A percentile compares a stretch with the other conserved stretches of the same genome.
These are phyloP conservation scores for Pichia sp. DNA, from an alignment of 1,139 yeast genomes.

Conservation along the genomic window DNA sequence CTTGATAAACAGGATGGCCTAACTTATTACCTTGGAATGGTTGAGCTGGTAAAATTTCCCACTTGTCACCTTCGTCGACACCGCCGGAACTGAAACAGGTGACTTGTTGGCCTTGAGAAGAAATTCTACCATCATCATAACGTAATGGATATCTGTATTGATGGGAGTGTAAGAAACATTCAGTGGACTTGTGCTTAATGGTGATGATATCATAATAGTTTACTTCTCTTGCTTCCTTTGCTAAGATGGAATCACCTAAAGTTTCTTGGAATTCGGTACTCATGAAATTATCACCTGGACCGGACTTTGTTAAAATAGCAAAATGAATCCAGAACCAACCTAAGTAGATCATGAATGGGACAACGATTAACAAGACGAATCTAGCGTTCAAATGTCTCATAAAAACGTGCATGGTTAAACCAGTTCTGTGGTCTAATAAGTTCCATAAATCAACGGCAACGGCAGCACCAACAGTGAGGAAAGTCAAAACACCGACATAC, in stretches of 20 bases:
- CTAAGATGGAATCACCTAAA: slow-evolving; percentile 76
- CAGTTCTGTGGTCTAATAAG: slow-evolving; percentile 69
- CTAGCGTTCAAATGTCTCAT: slow-evolving; percentile 76
- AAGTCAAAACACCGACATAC: slow-evolving; percentile 94
- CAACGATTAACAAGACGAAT: slow-evolving; percentile 64
- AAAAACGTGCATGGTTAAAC: slow-evolving; percentile 59
- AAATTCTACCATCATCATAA: slow-evolving; percentile 94
- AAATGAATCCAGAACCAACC: slow-evolving; percentile 96
- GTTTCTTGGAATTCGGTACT: slow-evolving; percentile 92
- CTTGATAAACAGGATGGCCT: slow-evolving; percentile 45
- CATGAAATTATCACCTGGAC: slow-evolving; percentile 97
- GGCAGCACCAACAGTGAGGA: slow-evolving; percentile 81
- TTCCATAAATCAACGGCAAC: slow-evolving; percentile 87
- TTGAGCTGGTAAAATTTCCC: slow-evolving; percentile 79
- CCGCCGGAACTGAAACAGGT: slow-evolving; percentile 46
- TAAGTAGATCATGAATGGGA: slow-evolving; percentile 82
- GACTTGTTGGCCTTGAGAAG: slow-evolving; percentile 95
- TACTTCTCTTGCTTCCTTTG: slow-evolving; percentile 67
- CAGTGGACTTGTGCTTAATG: slow-evolving; percentile 73
- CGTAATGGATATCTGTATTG: slow-evolving; percentile 73
- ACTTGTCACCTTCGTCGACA: slow-evolving; percentile 68
- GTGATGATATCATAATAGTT: slow-evolving; percentile 77
- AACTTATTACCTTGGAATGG: slow-evolving; percentile 37
- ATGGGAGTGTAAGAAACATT: slow-evolving; percentile 81
- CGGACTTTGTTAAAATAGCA: slow-evolving; percentile 74